Base-by-base conservation (phyloP, 768 basidiomycete genomes). In the Sporobolomyces phaffii region DNA sequence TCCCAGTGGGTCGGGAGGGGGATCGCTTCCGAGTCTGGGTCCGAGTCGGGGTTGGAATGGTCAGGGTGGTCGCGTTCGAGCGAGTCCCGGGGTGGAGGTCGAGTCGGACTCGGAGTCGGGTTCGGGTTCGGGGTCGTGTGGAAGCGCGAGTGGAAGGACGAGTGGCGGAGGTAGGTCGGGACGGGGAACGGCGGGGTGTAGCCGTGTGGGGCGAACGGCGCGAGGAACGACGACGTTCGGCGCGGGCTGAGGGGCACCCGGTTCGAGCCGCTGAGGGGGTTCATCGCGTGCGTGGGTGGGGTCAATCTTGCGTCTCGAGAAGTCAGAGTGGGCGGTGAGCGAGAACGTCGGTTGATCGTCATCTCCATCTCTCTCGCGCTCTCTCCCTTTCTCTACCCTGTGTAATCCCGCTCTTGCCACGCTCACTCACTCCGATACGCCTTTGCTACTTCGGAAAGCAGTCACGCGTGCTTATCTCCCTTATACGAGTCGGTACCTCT, bases 81-180 rank as follows among this genome's bases (percentile, higher is more conserved):
- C n/a, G n/a, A n/a, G n/a, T n/a, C n/a, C n/a, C n/a, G n/a, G n/a
- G n/a, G n/a, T n/a, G n/a, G n/a, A n/a, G n/a, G n/a, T n/a, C n/a
- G n/a, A n/a, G n/a, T n/a, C n/a, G n/a, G n/a, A n/a, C n/a, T n/a
- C n/a, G n/a, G n/a, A n/a, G n/a, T n/a, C n/a, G n/a, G n/a, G n/a
- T n/a, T n/a, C 43, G 20, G 28, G 11, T 26, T 8, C 1, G 65
- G 64, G 4, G 59, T 60, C 1, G 73, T 73, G 34, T 45, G 44
- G 69, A 74, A 70, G 5, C 34, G 47, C 8, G 47, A 22, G 15
- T 8, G 17, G 64, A 43, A 70, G 15, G 52, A 22, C 6, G 71
- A 68, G 31, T 74, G 73, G 0, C 44, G 34, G 8, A 74, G 64
- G 57, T 74, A 74, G n/a, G 24, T 3, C 0, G 73, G 73, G n/a